Evolutionary conservation across 805 yeast genomes (phyloP), one percentile per base, ranked within the genome.

Genomic region (Dipodascopsis uninucleata): DNA sequence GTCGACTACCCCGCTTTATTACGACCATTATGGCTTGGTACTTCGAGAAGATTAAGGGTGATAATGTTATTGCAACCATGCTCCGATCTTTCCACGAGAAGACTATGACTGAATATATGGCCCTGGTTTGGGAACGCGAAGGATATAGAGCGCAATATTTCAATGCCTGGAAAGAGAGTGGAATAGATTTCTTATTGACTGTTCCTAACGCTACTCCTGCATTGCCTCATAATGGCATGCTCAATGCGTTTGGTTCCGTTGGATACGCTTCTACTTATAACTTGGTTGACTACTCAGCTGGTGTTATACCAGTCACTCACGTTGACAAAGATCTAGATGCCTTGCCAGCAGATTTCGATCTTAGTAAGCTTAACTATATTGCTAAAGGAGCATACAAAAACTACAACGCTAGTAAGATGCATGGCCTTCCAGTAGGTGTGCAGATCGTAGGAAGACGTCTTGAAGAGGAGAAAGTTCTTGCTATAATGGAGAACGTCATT

Each of bases 361-460:
- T 59, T 28, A 44, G 50, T 36, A 49, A 51, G 16, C 56, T 62
- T 34, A 72, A 68, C 56, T 69, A 66, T 1, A 58, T 69, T 2
- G 84, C 79, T 39, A 55, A 62, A 34, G 68, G 64, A 18, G 71
- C 75, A 29, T 70, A 70, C 53, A 61, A 64, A 24, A 59, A 69
- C 39, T 79, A 77, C 62, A 71, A 77, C 51, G 73, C 81, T 1
- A 71, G 65, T 40, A 72, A 72, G 49, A 68, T 72, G 60, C 71
- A 77, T 52, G 82, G 80, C 3, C 76, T 80, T 43, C 81, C 86
- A 0, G 79, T 78, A 10, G 76, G 79, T 16, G 64, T 82, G n/a
- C 87, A 82, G 61, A 64, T 82, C 24, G 77, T 81, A 3, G 78
- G 82, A n/a, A 69, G 70, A 45, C 70, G 77, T 41, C 67, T 71